Base-by-base conservation (phyloP, 441 rosid genomes). In the Lepidium campestre region DNA sequence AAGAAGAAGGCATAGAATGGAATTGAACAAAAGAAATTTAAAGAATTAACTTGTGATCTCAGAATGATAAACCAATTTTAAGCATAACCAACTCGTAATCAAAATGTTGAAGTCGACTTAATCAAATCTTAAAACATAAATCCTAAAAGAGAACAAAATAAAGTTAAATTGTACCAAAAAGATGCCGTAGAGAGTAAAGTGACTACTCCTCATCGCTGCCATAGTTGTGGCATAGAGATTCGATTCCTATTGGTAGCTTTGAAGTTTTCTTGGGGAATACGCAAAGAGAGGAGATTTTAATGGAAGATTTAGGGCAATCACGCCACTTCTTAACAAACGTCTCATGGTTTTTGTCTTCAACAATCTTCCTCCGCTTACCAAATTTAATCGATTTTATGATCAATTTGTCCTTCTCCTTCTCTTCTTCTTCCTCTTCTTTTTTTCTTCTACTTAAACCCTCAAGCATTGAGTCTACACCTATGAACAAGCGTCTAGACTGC, bases 401-500 rank as follows among this genome's bases (percentile, higher is more conserved):
- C 54, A 60, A 13, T 19, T 61, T 54, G 32, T 31, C 54, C 29
- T 61, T 29, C 14, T 29, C 3, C 1, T 45, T 45, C 53, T 29
- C 53, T 44, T 61, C 42, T 29, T 61, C 54, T 45, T 61, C 54
- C 32, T 45, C 54, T 45, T 18, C 5, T 8, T 18, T 4, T 29
- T 29, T 44, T 8, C 54, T 44, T 44, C 42, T 31, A 11, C 29
- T 61, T 53, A 60, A 60, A 60, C 11, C 54, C 41, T 60, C 65
- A 31, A 60, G 65, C 65, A 60, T 44, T 2, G 41, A 60, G 11
- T 60, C 65, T 29, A 45, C 9, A 0, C 29, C 32, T 27, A 45
- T 27, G 3, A 19, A 60, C 1, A 42, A 53, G 13, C 65, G 40
- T 45, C 65, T 60, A 60, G 65, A 58, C 50, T 58, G 40, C 50